A percentile compares a stretch with the other conserved stretches of the same genome.
These are phyloP conservation scores for Ananas comosus DNA, from an alignment of 176 grass and related monocot genomes.

Conservation along the genomic window DNA sequence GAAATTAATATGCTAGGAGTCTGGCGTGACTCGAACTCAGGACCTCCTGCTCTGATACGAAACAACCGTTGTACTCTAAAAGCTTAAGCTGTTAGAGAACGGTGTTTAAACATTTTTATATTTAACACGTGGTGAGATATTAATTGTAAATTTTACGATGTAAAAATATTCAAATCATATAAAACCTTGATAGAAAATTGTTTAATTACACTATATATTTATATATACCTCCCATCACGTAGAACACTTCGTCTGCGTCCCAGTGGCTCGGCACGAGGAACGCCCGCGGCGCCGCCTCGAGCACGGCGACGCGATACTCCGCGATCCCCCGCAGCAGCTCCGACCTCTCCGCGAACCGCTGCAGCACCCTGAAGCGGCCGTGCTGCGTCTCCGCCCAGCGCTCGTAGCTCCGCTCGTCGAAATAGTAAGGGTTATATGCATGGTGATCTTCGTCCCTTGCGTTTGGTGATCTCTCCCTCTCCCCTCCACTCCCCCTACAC, in stretches of 20 bases:
- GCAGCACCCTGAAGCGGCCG: slow-evolving; percentile 32
- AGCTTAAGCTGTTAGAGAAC: no score
- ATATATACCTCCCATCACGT: slow-evolving; percentile 41
- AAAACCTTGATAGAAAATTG: no score
- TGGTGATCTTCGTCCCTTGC: neutral
- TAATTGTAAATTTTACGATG: no score
- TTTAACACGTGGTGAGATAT: no score
- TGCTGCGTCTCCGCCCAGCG: slow-evolving; percentile 28
- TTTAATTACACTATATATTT: neutral
- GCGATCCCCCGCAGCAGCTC: slow-evolving; percentile 50
- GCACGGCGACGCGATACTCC: slow-evolving; percentile 52
- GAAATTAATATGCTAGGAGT: no score
- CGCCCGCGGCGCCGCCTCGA: slow-evolving; percentile 43
- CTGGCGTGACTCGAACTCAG: no score
- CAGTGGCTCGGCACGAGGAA: slow-evolving; percentile 54
- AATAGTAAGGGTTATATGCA: slow-evolving; percentile 42
- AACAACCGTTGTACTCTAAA: no score
- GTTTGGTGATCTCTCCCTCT: neutral
- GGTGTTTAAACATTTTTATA: no score
- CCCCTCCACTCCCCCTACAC: neutral
- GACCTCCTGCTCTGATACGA: no score
- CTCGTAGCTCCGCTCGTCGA: slow-evolving; percentile 38
- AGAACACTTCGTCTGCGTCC: slow-evolving; percentile 55
- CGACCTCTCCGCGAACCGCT: slow-evolving; percentile 48
- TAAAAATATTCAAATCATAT: no score